These are phyloP conservation scores for Hypholoma fasciculare DNA, from an alignment of 768 basidiomycete genomes.

Conservation along the genomic window DNA sequence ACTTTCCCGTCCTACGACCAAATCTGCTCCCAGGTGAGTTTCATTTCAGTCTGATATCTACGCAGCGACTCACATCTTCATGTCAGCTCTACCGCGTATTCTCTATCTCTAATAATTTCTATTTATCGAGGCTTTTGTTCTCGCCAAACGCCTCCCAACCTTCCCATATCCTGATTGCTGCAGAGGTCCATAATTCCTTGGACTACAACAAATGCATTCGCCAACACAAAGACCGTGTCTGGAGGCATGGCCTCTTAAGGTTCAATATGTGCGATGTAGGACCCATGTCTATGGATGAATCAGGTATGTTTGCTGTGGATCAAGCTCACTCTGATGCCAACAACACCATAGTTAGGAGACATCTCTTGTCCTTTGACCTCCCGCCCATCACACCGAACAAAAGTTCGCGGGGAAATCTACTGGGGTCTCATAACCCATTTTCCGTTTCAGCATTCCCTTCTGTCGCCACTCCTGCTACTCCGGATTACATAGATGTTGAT, in stretches of 20 bases:
- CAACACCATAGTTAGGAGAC: neutral
- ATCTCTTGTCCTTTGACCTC: neutral
- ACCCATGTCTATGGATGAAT: conserved; percentile 21
- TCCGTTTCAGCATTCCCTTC: neutral
- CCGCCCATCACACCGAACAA: neutral
- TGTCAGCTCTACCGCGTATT: conserved; percentile 71
- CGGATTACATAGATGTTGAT: conserved; percentile 7
- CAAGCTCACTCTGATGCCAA: neutral
- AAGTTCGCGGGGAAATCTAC: neutral
- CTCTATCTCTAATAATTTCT: conserved; percentile 57
- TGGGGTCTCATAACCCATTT: neutral
- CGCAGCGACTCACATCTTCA: conserved; percentile 23
- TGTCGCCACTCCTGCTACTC: neutral
- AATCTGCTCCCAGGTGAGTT: conserved; percentile 61
- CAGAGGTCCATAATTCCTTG: conserved; percentile 54
- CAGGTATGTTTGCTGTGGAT: conserved; percentile 7
- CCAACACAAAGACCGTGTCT: conserved; percentile 50
- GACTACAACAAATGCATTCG: conserved; percentile 56
- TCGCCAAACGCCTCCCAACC: conserved; percentile 56
- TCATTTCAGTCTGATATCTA: conserved; percentile 3
- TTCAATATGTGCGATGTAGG: conserved; percentile 61
- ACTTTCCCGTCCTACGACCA: conserved; percentile 65
- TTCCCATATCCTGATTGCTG: conserved; percentile 60
- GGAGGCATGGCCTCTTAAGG: conserved; percentile 59
- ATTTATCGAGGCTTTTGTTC: conserved; percentile 69